Evolutionary conservation across 2,329 filamentous ascomycete genomes (phyloP), one percentile per base, ranked within the genome.

Genomic region (Alternaria consortialis): DNA sequence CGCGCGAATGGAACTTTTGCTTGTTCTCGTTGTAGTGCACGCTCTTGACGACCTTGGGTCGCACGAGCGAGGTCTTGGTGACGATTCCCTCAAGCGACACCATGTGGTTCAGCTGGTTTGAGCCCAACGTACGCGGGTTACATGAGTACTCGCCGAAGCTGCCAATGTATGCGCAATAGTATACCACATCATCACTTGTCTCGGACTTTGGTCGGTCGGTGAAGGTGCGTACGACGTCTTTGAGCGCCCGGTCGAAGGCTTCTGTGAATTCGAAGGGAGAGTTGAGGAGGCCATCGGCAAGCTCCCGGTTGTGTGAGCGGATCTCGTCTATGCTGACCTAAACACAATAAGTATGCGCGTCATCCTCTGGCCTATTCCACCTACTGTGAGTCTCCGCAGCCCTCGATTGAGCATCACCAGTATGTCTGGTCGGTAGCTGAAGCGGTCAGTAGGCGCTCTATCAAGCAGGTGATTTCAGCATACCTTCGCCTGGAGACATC

Each of bases 71-170:
- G 81, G 93, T 97, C 79, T 95, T 91, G 36, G 95, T 99, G 42
- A 99, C 95, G 72, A 99, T 99, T 47, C 95, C 95, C 80, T 99
- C 95, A 53, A 99, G 86, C 4, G 94, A 97, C 13, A 99, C 92
- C 94, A 99, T 97, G 74, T 92, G 90, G 80, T 99, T 99, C 58
- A 99, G 86, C 73, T 97, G 92, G 40, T 88, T 86, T 2, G 94
- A 97, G 52, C 92, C 92, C 31, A 99, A 83, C 0, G 95, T 98
- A 69, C 95, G 88, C 40, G 95, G 95, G 74, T 97, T 99, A 85
- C 94, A 97, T 12, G 94, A 87, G 77, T 92, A 95, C 77, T 97
- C 90, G 67, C 96, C 95, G 76, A 99, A 99, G 76, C 93, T 97
- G 67, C 95, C 95, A 56, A 94, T 88, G 82, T 92, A 98, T n/a